These are phyloP conservation scores for Fusarium anguioides DNA, from an alignment of 2,329 filamentous ascomycete genomes.

Conservation along the genomic window DNA sequence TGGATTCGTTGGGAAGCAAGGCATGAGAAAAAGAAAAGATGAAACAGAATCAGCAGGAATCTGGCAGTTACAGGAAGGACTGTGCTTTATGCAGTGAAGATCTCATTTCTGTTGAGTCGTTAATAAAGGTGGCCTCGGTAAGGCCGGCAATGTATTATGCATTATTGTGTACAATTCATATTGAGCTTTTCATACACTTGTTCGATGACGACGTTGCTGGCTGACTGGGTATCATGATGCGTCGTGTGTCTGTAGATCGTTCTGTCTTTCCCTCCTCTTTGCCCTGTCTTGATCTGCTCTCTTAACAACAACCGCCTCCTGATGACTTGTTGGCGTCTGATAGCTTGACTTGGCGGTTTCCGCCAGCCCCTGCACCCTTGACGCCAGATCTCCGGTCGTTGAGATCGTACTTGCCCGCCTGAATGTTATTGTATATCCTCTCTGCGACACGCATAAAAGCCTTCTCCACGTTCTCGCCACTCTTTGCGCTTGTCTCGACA, in stretches of 20 bases:
- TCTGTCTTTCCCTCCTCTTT: constrained; percentile 25
- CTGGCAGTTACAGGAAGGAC: constrained; percentile 37
- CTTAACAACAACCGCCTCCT: constrained; percentile 62
- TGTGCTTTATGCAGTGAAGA: constrained; percentile 47
- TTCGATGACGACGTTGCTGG: constrained; percentile 41
- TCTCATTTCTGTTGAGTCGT: constrained; percentile 35
- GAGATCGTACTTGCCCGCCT: constrained; percentile 92
- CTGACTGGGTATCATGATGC: constrained; percentile 49
- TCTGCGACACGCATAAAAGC: constrained; percentile 95
- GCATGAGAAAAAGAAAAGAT: constrained; percentile 34
- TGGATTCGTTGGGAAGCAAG: constrained; percentile 37
- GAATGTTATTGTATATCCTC: constrained; percentile 96
- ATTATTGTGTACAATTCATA: constrained; percentile 49
- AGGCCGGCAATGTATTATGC: constrained; percentile 46
- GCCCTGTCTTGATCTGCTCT: constrained; percentile 2
- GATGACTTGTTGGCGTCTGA: constrained; percentile 53
- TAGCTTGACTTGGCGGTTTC: constrained; percentile 60
- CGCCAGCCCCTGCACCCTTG: constrained; percentile 73
- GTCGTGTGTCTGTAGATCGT: constrained; percentile 37
- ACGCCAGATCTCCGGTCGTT: constrained; percentile 94
- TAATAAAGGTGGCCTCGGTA: constrained; percentile 32
- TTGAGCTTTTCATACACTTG: constrained; percentile 44
- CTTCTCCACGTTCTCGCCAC: constrained; percentile 90
- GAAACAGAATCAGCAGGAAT: constrained; percentile 38
- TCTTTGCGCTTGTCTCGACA: constrained; percentile 96